These are phyloP conservation scores for Naganishia randhawae DNA, from an alignment of 768 basidiomycete genomes.

Conservation along the genomic window DNA sequence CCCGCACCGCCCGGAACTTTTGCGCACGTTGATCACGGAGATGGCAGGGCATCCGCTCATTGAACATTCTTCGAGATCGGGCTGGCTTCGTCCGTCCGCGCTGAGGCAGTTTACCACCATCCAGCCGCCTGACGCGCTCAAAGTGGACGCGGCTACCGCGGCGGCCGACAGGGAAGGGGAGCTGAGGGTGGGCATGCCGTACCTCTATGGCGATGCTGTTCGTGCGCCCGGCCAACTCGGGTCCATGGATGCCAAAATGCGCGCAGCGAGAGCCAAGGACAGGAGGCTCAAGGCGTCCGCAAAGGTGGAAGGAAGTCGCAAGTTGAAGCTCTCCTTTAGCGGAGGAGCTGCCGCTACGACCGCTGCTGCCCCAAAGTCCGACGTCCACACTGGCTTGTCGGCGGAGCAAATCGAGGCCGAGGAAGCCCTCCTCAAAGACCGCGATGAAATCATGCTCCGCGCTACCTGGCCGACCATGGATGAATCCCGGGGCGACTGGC, in stretches of 20 bases:
- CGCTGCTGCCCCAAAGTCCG: not conserved
- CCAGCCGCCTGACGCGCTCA: slow-evolving; percentile 19
- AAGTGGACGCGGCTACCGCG: slow-evolving; percentile 21
- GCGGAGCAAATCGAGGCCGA: slow-evolving; percentile 8
- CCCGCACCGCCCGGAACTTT: slow-evolving; percentile 7
- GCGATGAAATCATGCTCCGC: slow-evolving; percentile 25
- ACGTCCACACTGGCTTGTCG: not conserved
- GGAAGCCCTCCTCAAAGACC: slow-evolving; percentile 14
- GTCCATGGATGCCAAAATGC: slow-evolving; percentile 15
- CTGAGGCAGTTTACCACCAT: slow-evolving; percentile 9
- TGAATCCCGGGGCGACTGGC: slow-evolving; percentile 24
- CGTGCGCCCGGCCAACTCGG: slow-evolving; percentile 25
- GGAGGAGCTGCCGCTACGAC: not conserved
- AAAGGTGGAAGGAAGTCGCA: slow-evolving; percentile 16
- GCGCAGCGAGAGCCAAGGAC: slow-evolving; percentile 9
- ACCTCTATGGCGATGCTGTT: slow-evolving; percentile 26
- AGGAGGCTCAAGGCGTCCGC: slow-evolving; percentile 4
- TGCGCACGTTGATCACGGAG: slow-evolving; percentile 24
- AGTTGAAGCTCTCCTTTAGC: slow-evolving; percentile 14
- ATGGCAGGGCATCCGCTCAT: slow-evolving; percentile 20
- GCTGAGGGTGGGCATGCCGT: slow-evolving; percentile 3
- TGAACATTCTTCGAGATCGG: slow-evolving; percentile 12
- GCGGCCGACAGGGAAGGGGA: slow-evolving; percentile 21
- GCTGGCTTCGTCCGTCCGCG: slow-evolving; percentile 20
- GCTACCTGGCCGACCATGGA: slow-evolving; percentile 25